These are phyloP conservation scores for Colletotrichum theobromicola DNA, from an alignment of 2,329 filamentous ascomycete genomes.

Conservation along the genomic window DNA sequence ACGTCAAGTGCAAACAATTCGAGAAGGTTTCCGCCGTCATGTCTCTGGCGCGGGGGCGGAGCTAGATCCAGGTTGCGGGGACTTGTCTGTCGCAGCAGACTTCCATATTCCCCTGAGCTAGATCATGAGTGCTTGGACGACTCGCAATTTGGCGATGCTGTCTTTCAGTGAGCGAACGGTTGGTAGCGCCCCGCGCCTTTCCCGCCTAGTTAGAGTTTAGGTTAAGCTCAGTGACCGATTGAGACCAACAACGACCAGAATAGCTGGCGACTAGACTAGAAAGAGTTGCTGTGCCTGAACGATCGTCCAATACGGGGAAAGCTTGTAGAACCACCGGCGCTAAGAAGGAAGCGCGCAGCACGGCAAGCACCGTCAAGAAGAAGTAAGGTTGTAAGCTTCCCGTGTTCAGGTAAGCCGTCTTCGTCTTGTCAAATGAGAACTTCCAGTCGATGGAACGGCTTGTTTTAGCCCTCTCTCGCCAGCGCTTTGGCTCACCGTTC, in stretches of 20 bases:
- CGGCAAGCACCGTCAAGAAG: neutral
- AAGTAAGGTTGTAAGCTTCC: neutral
- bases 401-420: neutral
- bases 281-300: neutral
- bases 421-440: neutral
- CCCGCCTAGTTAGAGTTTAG: neutral
- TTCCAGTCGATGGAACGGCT: neutral
- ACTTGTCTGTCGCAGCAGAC: neutral
- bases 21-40: neutral
- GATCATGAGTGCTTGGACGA: neutral
- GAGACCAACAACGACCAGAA: neutral
- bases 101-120: neutral
- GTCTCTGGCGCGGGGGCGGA: neutral
- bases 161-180: neutral
- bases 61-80: neutral
- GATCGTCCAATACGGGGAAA: neutral
- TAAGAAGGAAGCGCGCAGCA: neutral
- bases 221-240: neutral
- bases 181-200: neutral
- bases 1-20: neutral
- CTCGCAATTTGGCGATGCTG: neutral
- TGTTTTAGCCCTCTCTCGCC: neutral
- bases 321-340: neutral
- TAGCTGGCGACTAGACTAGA: neutral
- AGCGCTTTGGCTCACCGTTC: neutral